Conservation (phyloP, 2,329 filamentous ascomycete genomes). For the Plenodomus tracheiphilus region DNA sequence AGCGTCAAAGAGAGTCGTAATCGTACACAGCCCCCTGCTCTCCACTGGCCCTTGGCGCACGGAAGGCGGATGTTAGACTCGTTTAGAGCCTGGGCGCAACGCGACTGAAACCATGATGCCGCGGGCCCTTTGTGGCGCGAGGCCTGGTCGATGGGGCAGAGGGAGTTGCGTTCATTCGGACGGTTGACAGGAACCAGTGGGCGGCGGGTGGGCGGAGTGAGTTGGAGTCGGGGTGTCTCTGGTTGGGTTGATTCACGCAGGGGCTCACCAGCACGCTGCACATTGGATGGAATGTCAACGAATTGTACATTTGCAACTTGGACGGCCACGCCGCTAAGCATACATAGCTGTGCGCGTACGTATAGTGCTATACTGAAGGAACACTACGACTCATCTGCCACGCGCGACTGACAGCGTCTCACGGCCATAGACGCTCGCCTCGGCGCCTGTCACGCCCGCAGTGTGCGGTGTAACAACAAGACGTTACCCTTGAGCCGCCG, state of each 20-base stretch:
- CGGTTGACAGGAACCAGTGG: background rate
- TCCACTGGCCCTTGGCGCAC: conserved; percentile 17
- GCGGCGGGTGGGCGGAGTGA: too few relatives aligned
- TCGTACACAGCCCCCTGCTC: conserved; percentile 24
- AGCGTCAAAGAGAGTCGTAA: conserved; percentile 25
- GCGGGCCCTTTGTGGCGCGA: background rate
- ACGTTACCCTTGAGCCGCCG: conserved; percentile 2
- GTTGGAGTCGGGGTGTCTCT: too few relatives aligned
- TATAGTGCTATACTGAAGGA: too few relatives aligned
- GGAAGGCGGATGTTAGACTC: conserved; percentile 7
- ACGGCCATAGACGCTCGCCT: conserved; percentile 5
- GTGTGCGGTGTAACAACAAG: conserved; percentile 2
- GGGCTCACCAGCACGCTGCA: too few relatives aligned
- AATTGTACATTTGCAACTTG: too few relatives aligned
- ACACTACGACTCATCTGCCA: conserved; percentile 7
- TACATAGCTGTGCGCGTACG: background rate
- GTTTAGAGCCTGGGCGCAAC: conserved; percentile 22
- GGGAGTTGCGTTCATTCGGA: too few relatives aligned
- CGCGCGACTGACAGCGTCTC: conserved; percentile 9
- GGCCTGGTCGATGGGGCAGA: background rate
- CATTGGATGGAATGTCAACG: too few relatives aligned
- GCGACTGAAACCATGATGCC: conserved; percentile 20
- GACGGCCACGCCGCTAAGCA: background rate
- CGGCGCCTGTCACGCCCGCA: conserved; percentile 6
- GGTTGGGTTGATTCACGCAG: too few relatives aligned